phyloP scores from a whole-genome alignment of 2,329 filamentous ascomycete species.

The Albifimbria verrucaria region DNA sequence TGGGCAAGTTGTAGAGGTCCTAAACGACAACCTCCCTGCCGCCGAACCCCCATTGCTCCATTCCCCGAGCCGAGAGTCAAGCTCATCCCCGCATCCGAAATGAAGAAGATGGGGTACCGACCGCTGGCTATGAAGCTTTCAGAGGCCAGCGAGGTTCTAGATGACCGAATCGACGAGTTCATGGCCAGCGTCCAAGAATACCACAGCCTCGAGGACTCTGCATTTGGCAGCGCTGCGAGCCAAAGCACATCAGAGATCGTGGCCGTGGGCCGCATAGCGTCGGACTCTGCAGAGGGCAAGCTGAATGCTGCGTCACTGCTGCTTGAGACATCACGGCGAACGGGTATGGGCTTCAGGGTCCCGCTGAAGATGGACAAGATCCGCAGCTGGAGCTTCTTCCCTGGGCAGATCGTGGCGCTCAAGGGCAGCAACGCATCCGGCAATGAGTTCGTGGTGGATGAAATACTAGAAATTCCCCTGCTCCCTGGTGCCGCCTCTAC shows the following conservation, averaged over 20 bases:
- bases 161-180: slow-evolving; percentile 94
- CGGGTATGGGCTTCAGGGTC: slow-evolving; percentile 77
- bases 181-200: slow-evolving; percentile 68
- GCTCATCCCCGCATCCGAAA: slow-evolving; percentile 80
- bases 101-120: slow-evolving; percentile 88
- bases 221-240: slow-evolving; percentile 81
- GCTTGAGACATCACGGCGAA: slow-evolving; percentile 81
- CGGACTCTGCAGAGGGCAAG: slow-evolving; percentile 80
- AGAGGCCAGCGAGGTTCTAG: slow-evolving; percentile 87
- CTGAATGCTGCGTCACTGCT: slow-evolving; percentile 83
- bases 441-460: slow-evolving; percentile 73
- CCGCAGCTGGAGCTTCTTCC: slow-evolving; percentile 77
- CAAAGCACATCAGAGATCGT: slow-evolving; percentile 85
- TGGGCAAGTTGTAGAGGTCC: slow-evolving; percentile 76
- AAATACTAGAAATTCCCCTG: slow-evolving; percentile 72
- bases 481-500: slow-evolving; percentile 72
- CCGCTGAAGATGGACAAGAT: slow-evolving; percentile 73
- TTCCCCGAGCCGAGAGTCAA: slow-evolving; percentile 76
- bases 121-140: slow-evolving; percentile 93
- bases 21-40: slow-evolving; percentile 71
- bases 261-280: slow-evolving; percentile 87
- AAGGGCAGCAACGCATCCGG: slow-evolving; percentile 85
- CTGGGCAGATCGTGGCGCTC: slow-evolving; percentile 88
- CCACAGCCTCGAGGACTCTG: slow-evolving; percentile 71
- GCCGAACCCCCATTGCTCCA: slow-evolving; percentile 69